These are phyloP conservation scores for Backusella macrospora DNA, from an alignment of 192 early-diverging fungal species.

Conservation along the genomic window DNA sequence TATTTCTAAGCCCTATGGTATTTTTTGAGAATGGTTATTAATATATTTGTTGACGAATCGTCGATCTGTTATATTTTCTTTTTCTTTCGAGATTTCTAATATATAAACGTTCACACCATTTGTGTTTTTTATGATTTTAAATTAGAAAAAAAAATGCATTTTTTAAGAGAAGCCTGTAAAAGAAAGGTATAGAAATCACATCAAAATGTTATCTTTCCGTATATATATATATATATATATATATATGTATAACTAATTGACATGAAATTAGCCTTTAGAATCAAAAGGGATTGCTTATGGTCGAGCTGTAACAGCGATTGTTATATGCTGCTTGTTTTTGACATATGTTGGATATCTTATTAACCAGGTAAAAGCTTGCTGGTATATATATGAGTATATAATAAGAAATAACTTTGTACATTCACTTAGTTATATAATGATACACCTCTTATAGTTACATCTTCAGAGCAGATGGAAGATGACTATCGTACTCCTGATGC, in stretches of 20 bases:
- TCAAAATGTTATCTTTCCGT: background rate
- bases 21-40: no score
- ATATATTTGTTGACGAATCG: no score
- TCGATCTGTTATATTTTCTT: background rate
- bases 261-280: background rate
- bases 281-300: background rate
- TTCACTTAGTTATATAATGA: background rate
- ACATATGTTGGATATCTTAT: background rate
- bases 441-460: conserved; percentile 1
- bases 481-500: conserved; percentile 9
- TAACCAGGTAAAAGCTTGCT: background rate
- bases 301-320: background rate
- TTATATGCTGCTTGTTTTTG: background rate
- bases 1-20: no score
- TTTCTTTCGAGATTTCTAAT: background rate
- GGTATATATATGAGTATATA: background rate
- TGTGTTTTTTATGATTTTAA: no score
- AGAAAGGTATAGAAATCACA: background rate
- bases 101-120: no score
- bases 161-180: background rate
- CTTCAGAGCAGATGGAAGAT: background rate
- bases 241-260: background rate
- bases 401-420: background rate
- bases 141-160: background rate
- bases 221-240: background rate